phyloP scores from a whole-genome alignment of 768 basidiomycete genomes.

The Hortiboletus campestris region DNA sequence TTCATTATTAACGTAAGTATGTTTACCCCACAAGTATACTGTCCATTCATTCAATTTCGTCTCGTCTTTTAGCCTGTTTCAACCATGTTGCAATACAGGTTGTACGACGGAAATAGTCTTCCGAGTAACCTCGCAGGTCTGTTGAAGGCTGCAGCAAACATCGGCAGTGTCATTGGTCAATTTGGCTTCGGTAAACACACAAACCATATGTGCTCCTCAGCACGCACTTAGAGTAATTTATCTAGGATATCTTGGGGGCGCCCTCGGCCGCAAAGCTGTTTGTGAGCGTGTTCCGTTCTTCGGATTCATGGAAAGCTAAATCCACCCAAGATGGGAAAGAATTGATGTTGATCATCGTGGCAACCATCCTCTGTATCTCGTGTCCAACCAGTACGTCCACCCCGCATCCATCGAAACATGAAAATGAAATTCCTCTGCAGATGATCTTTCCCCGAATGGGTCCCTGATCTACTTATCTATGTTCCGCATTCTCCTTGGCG shows the following conservation, averaged over 20 bases:
- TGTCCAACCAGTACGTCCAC: slow-evolving; percentile 52
- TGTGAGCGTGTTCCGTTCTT: slow-evolving; percentile 36
- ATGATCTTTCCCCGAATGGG: slow-evolving; percentile 48
- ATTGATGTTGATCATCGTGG: slow-evolving; percentile 76
- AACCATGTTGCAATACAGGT: slow-evolving; percentile 64
- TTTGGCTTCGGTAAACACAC: slow-evolving; percentile 51
- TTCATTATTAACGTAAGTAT: slow-evolving; percentile 64
- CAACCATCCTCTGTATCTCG: slow-evolving; percentile 67
- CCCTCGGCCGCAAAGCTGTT: slow-evolving; percentile 66
- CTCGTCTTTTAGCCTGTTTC: slow-evolving; percentile 49
- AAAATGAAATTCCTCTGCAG: slow-evolving; percentile 21
- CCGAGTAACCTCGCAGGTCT: slow-evolving; percentile 59
- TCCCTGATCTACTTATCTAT: slow-evolving; percentile 61
- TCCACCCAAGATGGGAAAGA: slow-evolving; percentile 62
- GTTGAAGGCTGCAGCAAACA: slow-evolving; percentile 67
- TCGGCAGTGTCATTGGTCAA: slow-evolving; percentile 71
- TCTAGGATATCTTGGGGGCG: slow-evolving; percentile 62
- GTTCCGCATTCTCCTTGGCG: slow-evolving; percentile 70
- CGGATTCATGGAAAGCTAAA: slow-evolving; percentile 1
- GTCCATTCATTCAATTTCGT: neutral
- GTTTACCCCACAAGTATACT: neutral
- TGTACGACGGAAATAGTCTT: slow-evolving; percentile 51
- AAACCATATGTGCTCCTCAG: neutral
- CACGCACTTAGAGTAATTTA: neutral
- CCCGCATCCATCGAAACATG: neutral